Evolutionary conservation across 2,329 filamentous ascomycete species (phyloP), one percentile per base, ranked within the genome.

Genomic region (Neoarthrinium moseri): DNA sequence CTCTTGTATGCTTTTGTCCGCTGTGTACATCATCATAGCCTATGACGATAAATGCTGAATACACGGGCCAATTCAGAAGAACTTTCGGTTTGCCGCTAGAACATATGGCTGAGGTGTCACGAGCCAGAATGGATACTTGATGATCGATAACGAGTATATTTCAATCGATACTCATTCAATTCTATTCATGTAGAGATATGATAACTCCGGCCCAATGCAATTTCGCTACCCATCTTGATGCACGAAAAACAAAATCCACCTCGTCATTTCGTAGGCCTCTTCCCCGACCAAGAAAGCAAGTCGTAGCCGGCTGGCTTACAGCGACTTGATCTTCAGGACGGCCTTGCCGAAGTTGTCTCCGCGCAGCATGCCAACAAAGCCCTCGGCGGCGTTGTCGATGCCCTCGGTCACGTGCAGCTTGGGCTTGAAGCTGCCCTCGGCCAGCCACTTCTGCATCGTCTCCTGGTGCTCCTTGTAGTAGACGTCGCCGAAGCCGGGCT

Each of bases 281-380:
- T n/a, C n/a, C n/a, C n/a, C n/a, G n/a, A n/a, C n/a, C n/a, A n/a
- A n/a, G n/a, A n/a, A n/a, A n/a, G n/a, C n/a, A n/a, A n/a, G n/a
- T n/a, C n/a, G n/a, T n/a, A n/a, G n/a, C n/a, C n/a, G n/a, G 26
- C 26, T 29, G 8, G 8, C 12, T 39, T 32, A 41, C n/a, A 41
- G n/a, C 35, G 45, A 22, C 35, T 47, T 51, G 15, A 79, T 66
- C 73, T 89, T 87, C 58, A 94, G 60, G 18, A 94, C 79, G 13
- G 89, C 87, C 79, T 95, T 95, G 56, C 90, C 90, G 68, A 91
- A 88, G 72, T 95, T 95, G 67, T 87, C 78, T 38, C 90, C 90
- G 59, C 80, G 65, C 45, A 94, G 75, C 73, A 95, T 83, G 11
- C 83, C 87, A 11, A 92, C 67, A 49, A 95, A 75, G 0, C 86